Base-by-base conservation (phyloP, 495 filamentous ascomycete genomes). In the Penicillium soppii region DNA sequence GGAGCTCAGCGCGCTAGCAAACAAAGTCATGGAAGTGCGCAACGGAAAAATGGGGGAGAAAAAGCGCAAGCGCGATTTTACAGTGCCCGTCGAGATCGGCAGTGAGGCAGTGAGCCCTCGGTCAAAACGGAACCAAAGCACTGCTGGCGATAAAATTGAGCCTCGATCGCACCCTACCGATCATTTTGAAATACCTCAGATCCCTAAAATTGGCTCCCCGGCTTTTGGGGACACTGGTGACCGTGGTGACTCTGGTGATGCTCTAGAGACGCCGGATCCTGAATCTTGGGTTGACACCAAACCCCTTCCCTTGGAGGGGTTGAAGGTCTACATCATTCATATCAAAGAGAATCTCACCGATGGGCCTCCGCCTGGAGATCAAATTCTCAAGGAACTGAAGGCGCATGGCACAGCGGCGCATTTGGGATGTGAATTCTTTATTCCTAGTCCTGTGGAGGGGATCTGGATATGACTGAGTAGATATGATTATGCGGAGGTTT, bases 341-440 rank as follows among this genome's bases (percentile, higher is more conserved):
- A 78, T 92, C 52, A 95, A 95, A 62, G 90, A 94, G 20, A 81
- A 73, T 17, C 66, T 92, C 42, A 68, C 66, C 13, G 87, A 90
- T 62, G 88, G 82, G 13, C 80, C 81, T 10, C 61, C 73, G 36
- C 79, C 85, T 0, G 74, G 77, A 0, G 81, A 87, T 19, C 78
- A 57, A 3, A 94, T 97, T 9, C 57, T 92, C n/a, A 50, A 63
- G 47, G 78, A 95, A 57, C 67, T 97, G 40, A 52, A 66, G 44
- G 74, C 75, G 35, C 79, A 86, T 54, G 88, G 89, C 47, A 61
- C 69, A 40, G 70, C 75, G 43, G 76, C 78, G 5, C 73, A 75
- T 47, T 53, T 96, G 55, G 95, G 94, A 0, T 92, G 90, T 57
- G 79, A 85, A 49, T 96, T 95, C 71, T 70, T 84, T 7, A 74